Evolutionary conservation across 257 asterid genomes (phyloP).

Genomic region (Solanum pinnatisectum): DNA sequence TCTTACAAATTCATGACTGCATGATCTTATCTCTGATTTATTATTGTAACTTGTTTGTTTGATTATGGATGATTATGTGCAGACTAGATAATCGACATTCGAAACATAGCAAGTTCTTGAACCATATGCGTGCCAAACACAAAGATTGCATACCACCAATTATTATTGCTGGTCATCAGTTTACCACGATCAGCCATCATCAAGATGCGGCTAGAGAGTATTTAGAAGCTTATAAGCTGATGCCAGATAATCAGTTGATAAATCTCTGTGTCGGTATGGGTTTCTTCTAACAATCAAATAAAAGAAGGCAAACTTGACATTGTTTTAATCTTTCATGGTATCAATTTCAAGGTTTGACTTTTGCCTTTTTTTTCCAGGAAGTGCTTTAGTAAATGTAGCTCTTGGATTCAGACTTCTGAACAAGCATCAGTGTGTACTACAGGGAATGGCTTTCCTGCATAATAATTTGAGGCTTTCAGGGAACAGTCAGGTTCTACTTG

Average conservation of each 20-base stretch:
- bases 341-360: background rate
- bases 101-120: conserved; percentile 59
- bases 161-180: conserved; percentile 64
- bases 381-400: conserved; percentile 72
- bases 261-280: conserved; percentile 68
- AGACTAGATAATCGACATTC: conserved; percentile 33
- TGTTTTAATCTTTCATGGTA: background rate
- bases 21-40: background rate
- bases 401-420: conserved; percentile 68
- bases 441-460: conserved; percentile 70
- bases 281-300: background rate
- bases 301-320: background rate
- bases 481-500: conserved; percentile 46
- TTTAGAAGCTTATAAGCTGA: conserved; percentile 62
- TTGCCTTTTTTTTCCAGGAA: conserved; percentile 25
- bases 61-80: conserved; percentile 1
- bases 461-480: conserved; percentile 42
- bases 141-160: conserved; percentile 61
- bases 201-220: conserved; percentile 79
- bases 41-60: background rate
- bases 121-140: conserved; percentile 46
- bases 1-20: background rate
- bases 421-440: conserved; percentile 71
- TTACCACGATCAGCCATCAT: conserved; percentile 70
- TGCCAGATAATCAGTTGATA: conserved; percentile 66